Conservation (phyloP, 2,329 filamentous ascomycete genomes). For the Pseudopithomyces maydicus region DNA sequence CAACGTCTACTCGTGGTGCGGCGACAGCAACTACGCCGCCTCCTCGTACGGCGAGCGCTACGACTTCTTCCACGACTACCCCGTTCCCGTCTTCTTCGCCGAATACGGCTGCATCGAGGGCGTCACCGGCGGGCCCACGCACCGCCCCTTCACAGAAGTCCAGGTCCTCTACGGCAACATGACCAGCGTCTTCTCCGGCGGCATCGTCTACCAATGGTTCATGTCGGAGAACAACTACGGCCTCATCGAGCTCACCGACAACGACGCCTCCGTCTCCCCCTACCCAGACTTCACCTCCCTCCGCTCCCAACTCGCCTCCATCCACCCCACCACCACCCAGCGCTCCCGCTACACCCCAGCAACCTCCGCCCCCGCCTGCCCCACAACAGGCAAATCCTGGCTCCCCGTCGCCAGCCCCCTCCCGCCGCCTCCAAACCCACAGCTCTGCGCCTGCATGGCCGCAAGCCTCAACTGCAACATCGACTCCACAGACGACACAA, state of each 20-base stretch:
- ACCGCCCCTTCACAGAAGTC: conserved; percentile 85
- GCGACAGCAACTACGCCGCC: conserved; percentile 72
- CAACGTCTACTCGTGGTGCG: conserved; percentile 99
- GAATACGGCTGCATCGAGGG: conserved; percentile 90
- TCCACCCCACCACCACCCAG: conserved; percentile 67
- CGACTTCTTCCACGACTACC: conserved; percentile 84
- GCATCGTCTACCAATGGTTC: conserved; percentile 99
- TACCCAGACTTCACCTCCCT: conserved; percentile 74
- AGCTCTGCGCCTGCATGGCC: conserved; percentile 86
- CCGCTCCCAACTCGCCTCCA: conserved; percentile 69
- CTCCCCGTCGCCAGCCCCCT: conserved; percentile 68
- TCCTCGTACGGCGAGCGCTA: conserved; percentile 85
- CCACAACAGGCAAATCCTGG: conserved; percentile 69
- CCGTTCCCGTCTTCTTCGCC: conserved; percentile 94
- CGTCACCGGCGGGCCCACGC: conserved; percentile 47
- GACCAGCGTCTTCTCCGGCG: conserved; percentile 87
- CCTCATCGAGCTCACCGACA: conserved; percentile 68
- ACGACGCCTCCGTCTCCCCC: conserved; percentile 65
- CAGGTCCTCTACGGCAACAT: conserved; percentile 82
- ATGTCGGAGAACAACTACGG: conserved; percentile 89
- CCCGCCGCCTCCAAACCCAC: conserved; percentile 78
- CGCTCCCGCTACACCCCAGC: conserved; percentile 70
- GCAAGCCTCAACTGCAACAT: conserved; percentile 73
- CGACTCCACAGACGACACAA: conserved; percentile 60
- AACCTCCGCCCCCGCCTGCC: conserved; percentile 75